A percentile compares a stretch with the other conserved stretches of the same genome.
phyloP scores from a whole-genome alignment of 108 stramenopile species.

The Skeletonema menzelii region DNA sequence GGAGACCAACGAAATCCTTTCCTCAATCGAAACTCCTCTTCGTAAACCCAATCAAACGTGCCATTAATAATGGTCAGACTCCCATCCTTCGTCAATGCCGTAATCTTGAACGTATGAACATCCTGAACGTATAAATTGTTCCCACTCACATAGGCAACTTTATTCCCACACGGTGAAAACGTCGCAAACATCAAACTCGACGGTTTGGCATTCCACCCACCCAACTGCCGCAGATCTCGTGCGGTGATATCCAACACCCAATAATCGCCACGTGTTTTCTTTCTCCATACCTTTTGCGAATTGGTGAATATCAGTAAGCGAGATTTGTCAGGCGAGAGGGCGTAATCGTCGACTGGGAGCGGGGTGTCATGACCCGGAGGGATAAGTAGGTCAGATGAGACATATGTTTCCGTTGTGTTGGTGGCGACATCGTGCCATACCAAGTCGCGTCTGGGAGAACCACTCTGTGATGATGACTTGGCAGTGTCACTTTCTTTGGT shows the following conservation, averaged over 20 bases:
- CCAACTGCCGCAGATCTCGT: conserved; percentile 34
- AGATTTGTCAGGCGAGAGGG: conserved; percentile 32
- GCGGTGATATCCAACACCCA: conserved; percentile 49
- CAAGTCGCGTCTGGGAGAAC: conserved; percentile 25
- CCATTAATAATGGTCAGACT: conserved; percentile 32
- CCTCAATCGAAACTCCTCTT: conserved; percentile 44
- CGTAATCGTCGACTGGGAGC: conserved; percentile 36
- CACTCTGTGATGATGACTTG: neutral
- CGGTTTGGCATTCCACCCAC: conserved; percentile 32
- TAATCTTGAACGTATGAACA: conserved; percentile 43
- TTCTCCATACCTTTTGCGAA: conserved; percentile 41
- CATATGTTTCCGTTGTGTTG: conserved; percentile 34
- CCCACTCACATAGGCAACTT: conserved; percentile 30
- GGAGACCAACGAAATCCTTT: conserved; percentile 37
- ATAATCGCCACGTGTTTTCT: conserved; percentile 45
- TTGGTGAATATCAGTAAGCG: conserved; percentile 37
- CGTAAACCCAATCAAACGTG: conserved; percentile 47
- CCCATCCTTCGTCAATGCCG: conserved; percentile 29
- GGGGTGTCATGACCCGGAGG: conserved; percentile 39
- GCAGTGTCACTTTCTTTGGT: neutral
- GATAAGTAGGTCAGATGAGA: conserved; percentile 31
- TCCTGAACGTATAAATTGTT: conserved; percentile 46
- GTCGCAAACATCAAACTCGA: conserved; percentile 46
- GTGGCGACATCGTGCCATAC: conserved; percentile 47
- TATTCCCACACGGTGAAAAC: conserved; percentile 42